A percentile compares a stretch with the other conserved stretches of the same genome.
Evolutionary conservation across 208 protist genomes (phyloP).

Genomic region (Crithidia brevicula): DNA sequence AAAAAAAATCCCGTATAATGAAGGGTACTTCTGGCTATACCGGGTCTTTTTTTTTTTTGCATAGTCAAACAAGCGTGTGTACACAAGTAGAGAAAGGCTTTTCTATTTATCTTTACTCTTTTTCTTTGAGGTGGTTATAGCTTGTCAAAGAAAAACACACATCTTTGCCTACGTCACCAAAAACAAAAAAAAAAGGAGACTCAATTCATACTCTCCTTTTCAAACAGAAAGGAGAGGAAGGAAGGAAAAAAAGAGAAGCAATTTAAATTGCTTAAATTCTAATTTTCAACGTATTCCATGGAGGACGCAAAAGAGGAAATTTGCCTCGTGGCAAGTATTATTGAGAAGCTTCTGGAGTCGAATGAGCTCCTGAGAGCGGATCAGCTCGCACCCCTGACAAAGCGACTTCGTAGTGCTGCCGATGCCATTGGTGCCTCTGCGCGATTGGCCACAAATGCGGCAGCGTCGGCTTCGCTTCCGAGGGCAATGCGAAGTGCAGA

Average conservation of each 20-base stretch:
- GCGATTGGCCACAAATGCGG: not conserved
- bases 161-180: too few species aligned
- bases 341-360: conserved; percentile 48
- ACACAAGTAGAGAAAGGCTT: too few species aligned
- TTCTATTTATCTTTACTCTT: too few species aligned
- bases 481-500: not conserved
- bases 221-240: not conserved
- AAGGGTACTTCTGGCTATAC: too few species aligned
- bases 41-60: too few species aligned
- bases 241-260: not conserved
- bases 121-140: too few species aligned
- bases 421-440: conserved; percentile 12
- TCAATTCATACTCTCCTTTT: not conserved
- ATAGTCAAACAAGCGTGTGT: too few species aligned
- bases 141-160: too few species aligned
- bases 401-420: conserved; percentile 41
- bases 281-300: not conserved
- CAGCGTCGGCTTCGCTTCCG: not conserved
- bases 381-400: conserved; percentile 45
- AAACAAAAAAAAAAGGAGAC: not conserved
- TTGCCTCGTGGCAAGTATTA: conserved; percentile 59
- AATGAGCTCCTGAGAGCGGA: conserved; percentile 41
- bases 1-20: too few species aligned
- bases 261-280: not conserved
- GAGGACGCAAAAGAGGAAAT: conserved; percentile 46